phyloP scores from a whole-genome alignment of 129 eudicot genomes.

The Calendula officinalis region DNA sequence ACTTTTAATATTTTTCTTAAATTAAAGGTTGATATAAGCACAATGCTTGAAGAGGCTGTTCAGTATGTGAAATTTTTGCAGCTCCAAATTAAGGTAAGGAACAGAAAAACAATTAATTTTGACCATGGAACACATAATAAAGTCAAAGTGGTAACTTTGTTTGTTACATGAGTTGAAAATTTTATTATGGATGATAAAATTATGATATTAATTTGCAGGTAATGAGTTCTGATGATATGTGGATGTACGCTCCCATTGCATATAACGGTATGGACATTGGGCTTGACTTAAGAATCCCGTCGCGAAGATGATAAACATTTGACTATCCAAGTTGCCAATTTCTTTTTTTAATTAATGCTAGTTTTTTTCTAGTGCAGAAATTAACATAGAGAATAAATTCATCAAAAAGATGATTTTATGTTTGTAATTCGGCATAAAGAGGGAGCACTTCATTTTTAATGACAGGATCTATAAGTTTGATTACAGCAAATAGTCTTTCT shows the following conservation, averaged over 20 bases:
- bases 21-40: constrained; percentile 79
- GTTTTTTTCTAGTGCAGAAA: constrained; percentile 11
- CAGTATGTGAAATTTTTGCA: constrained; percentile 68
- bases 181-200: background rate
- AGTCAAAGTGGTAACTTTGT: constrained; percentile 3
- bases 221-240: constrained; percentile 71
- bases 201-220: constrained; percentile 44
- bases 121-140: constrained; percentile 1
- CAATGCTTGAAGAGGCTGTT: constrained; percentile 94
- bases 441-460: too few relatives aligned
- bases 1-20: background rate
- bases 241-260: constrained; percentile 92
- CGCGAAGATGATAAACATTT: constrained; percentile 43
- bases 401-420: constrained; percentile 21
- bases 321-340: constrained; percentile 11
- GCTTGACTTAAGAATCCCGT: constrained; percentile 42
- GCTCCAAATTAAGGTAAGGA: constrained; percentile 66
- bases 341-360: constrained; percentile 4
- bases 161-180: background rate
- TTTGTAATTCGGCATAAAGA: constrained; percentile 8
- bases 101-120: background rate
- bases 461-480: too few relatives aligned
- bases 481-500: too few relatives aligned
- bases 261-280: constrained; percentile 83
- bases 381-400: constrained; percentile 14